Conservation (phyloP, 179 eudicot species). For the Spinacia oleracea region DNA sequence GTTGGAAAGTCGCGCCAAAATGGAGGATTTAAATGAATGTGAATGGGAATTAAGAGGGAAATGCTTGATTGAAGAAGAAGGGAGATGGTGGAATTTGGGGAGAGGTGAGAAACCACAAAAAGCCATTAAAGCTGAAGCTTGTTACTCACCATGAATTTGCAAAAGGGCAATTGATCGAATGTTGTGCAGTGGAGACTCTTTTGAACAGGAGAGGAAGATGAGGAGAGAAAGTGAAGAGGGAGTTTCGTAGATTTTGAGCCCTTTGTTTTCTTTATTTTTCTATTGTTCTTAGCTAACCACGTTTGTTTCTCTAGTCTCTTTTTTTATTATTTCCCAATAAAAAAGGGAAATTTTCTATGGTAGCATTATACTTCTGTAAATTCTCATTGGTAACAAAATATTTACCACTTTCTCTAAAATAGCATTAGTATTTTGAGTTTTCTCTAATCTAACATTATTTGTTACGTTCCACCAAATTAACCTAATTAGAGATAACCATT, state of each 20-base stretch:
- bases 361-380: too few relatives aligned
- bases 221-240: background rate
- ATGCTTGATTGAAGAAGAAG: background rate
- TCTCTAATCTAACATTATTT: too few relatives aligned
- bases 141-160: background rate
- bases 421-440: too few relatives aligned
- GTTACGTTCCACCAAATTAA: too few relatives aligned
- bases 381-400: too few relatives aligned
- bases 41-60: constrained; percentile 12
- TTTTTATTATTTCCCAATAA: too few relatives aligned
- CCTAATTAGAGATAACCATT: too few relatives aligned
- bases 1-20: constrained; percentile 41
- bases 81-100: constrained; percentile 11
- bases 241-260: background rate
- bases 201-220: background rate
- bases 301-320: constrained; percentile 3
- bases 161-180: too few relatives aligned
- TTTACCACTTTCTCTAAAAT: too few relatives aligned
- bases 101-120: constrained; percentile 4
- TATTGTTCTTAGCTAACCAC: constrained; percentile 25
- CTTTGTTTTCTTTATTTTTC: background rate
- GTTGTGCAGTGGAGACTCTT: too few relatives aligned
- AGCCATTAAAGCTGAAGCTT: constrained; percentile 14
- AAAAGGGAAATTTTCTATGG: too few relatives aligned
- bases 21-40: constrained; percentile 20